Evolutionary conservation across 257 asterid genomes (phyloP), one percentile per base, ranked within the genome.

Genomic region (Solanum pennellii): DNA sequence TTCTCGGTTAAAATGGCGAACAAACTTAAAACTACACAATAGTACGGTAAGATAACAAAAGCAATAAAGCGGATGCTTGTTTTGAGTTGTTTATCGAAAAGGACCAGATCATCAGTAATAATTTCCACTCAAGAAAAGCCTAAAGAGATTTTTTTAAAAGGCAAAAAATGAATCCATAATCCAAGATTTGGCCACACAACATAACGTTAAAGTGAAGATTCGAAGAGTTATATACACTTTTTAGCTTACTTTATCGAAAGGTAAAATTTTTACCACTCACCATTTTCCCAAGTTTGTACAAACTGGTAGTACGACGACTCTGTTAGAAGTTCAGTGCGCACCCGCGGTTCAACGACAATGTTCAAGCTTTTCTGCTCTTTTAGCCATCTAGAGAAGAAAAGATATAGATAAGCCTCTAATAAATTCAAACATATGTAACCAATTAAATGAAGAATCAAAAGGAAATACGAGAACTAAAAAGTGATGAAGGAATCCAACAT

Each of bases 331-430:
- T 96, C 98, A 84, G 93, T 88, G 85, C 86, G 93, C 90, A 96
- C 99, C 79, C 93, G 93, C 79, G 97, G 99, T 89, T 96, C 99
- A 89, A 96, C 99, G 84, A 91, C 89, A 83, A 96, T 93, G 74
- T 92, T 94, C 59, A 95, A 86, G 82, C 89, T 92, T 89, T 93
- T 93, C 91, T 93, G 91, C 92, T 95, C 98, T 87, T 92, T 94
- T 91, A 96, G 89, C 98, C 98, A 96, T 93, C 99, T 96, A 91
- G 72, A 82, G 76, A 83, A 80, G 39, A 79, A 29, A 80, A 16
- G 42, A 47, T 44, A 47, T 10, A 27, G 21, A 80, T 80, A 80
- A 80, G 66, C 68, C 39, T 27, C 29, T 47, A 47, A 15, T 15
- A 47, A 80, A 47, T 80, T 29, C 29, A 47, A 80, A 80, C 85